Evolutionary conservation across 306 rosid genomes (phyloP), one percentile per base, ranked within the genome.

Genomic region (Prunus mongolica): DNA sequence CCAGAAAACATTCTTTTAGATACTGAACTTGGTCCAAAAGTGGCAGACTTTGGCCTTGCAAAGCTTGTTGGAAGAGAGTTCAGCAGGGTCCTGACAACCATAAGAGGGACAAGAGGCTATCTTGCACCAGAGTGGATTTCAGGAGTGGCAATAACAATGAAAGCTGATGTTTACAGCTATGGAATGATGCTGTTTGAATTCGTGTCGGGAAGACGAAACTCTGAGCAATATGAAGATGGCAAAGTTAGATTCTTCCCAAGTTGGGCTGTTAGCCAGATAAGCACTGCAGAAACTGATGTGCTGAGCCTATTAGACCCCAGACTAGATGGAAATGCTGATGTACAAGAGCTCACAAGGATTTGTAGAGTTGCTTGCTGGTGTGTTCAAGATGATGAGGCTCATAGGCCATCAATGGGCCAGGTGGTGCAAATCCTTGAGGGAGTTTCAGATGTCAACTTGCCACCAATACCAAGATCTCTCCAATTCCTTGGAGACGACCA

Each of bases 131-230:
- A 94, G 71, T 94, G 98, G 98, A 90, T 90, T 64, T 87, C 93
- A 2, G 98, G 97, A 12, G 88, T 89, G 76, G 87, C 98, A 2
- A 84, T 94, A 34, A 91, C 98, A 8, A 86, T 93, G 2, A 94
- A 91, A 81, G 96, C 98, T 0, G 98, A 94, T 80, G 97, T 91
- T 13, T 94, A 87, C 76, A 94, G 98, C 87, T 94, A 82, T 0
- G 98, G 98, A 94, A 94, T 90, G 97, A 89, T 91, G 97, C 91
- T 94, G 57, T 94, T 90, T 15, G 97, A 94, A 81, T 4, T 90
- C 10, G 90, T 91, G 6, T 90, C 96, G 0, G 98, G 98, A 24
- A 78, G 87, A 82, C 80, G 98, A 68, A 94, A 91, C 88, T 86
- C 95, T 0, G 89, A 91, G 77, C 84, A 77, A 63, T 81, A 82